Percentiles rank a stretch among this genome's conserved stretches.
Conservation (phyloP, 805 yeast species). For the Schwanniomyces sp. region DNA sequence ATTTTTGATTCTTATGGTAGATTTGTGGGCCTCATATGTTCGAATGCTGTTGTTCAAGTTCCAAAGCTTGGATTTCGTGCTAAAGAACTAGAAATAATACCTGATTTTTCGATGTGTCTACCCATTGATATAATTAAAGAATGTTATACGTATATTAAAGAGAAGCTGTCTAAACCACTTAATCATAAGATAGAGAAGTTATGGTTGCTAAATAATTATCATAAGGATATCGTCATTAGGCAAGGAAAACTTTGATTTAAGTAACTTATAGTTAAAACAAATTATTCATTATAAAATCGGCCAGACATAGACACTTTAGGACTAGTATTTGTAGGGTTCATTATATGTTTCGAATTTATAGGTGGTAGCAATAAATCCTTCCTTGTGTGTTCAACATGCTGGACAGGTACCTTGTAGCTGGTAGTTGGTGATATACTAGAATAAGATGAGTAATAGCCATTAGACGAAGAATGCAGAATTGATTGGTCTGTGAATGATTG, state of each 20-base stretch:
- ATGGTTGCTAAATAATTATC: conserved; percentile 24
- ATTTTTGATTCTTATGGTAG: conserved; percentile 20
- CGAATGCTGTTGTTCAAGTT: conserved; percentile 39
- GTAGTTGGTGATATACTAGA: conserved; percentile 1
- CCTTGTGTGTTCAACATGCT: not conserved
- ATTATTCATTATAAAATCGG: not conserved
- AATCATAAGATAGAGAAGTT: conserved; percentile 14
- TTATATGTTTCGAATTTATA: conserved; percentile 6
- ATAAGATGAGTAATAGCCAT: conserved; percentile 5
- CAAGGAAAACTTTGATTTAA: not conserved
- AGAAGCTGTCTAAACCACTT: conserved; percentile 3
- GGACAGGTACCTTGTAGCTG: conserved; percentile 2
- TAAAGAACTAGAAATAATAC: conserved; percentile 25
- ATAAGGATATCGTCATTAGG: conserved; percentile 16
- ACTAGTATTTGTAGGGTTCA: not conserved
- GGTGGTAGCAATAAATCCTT: conserved; percentile 12
- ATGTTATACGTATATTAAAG: conserved; percentile 14
- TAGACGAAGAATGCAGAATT: not conserved
- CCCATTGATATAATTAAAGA: conserved; percentile 31
- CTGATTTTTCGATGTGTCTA: conserved; percentile 29
- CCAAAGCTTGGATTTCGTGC: conserved; percentile 12
- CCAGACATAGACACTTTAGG: not conserved
- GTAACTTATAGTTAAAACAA: not conserved
- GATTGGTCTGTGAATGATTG: not conserved
- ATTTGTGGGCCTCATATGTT: conserved; percentile 43